A percentile compares a stretch with the other conserved stretches of the same genome.
Evolutionary conservation across 1,139 yeast species (phyloP).

Genomic region (Nematodospora anomalae): DNA sequence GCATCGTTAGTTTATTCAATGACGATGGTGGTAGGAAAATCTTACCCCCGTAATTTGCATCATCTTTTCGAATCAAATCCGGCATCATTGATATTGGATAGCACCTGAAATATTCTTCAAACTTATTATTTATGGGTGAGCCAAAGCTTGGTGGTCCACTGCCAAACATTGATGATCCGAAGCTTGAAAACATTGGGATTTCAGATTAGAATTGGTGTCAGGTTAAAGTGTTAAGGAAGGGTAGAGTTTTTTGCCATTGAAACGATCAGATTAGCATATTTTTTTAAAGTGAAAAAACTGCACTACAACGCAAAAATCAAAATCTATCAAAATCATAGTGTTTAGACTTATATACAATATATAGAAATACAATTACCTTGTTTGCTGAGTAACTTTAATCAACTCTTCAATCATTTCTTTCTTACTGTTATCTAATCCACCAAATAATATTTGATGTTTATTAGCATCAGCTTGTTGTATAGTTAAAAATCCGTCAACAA

Average conservation of each 20-base stretch:
- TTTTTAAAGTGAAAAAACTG: background rate
- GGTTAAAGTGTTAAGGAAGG: too few species aligned
- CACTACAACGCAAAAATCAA: background rate
- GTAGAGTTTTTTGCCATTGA: background rate
- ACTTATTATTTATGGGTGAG: slow-evolving; percentile 34
- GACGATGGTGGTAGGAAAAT: slow-evolving; percentile 94
- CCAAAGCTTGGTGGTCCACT: slow-evolving; percentile 28
- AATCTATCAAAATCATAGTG: background rate
- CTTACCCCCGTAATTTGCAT: slow-evolving; percentile 94
- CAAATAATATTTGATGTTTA: slow-evolving; percentile 40
- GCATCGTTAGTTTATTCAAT: slow-evolving; percentile 79
- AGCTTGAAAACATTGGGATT: slow-evolving; percentile 49
- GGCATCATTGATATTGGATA: slow-evolving; percentile 94
- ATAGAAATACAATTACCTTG: slow-evolving; percentile 3
- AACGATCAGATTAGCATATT: background rate
- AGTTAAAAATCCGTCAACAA: slow-evolving; percentile 29
- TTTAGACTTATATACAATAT: slow-evolving; percentile 1
- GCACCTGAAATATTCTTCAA: slow-evolving; percentile 86
- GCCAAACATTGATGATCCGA: slow-evolving; percentile 43
- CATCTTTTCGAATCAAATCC: slow-evolving; percentile 71
- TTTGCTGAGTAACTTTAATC: slow-evolving; percentile 24
- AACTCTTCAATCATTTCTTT: slow-evolving; percentile 33
- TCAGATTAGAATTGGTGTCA: too few species aligned
- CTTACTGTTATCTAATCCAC: slow-evolving; percentile 37
- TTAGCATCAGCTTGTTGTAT: slow-evolving; percentile 36